These are phyloP conservation scores for Pluteus cervinus DNA, from an alignment of 768 basidiomycete species.

Conservation along the genomic window DNA sequence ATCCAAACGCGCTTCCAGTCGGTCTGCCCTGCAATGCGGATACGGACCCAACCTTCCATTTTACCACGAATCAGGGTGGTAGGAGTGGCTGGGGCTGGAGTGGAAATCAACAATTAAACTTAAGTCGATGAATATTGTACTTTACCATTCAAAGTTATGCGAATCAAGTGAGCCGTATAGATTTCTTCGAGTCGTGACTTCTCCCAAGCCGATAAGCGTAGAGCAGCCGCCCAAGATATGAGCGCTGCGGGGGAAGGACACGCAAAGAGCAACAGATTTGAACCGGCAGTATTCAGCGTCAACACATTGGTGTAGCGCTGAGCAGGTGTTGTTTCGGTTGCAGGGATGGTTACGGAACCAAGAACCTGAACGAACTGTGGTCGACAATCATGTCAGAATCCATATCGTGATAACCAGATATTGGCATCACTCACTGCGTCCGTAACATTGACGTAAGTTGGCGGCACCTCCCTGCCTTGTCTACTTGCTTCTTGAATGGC, in stretches of 20 bases:
- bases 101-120: slow-evolving; percentile 4
- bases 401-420: slow-evolving; percentile 7
- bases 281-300: slow-evolving; percentile 90
- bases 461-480: slow-evolving; percentile 77
- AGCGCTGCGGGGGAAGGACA: slow-evolving; percentile 68
- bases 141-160: slow-evolving; percentile 56
- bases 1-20: slow-evolving; percentile 95
- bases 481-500: slow-evolving; percentile 80
- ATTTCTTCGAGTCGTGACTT: slow-evolving; percentile 94
- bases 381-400: slow-evolving; percentile 7
- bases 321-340: slow-evolving; percentile 39
- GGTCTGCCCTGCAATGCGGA: slow-evolving; percentile 92
- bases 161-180: slow-evolving; percentile 90
- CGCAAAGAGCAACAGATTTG: slow-evolving; percentile 84
- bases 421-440: slow-evolving; percentile 62
- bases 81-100: slow-evolving; percentile 42
- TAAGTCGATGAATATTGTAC: slow-evolving; percentile 5
- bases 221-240: slow-evolving; percentile 86
- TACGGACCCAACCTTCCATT: slow-evolving; percentile 88
- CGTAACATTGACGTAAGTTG: slow-evolving; percentile 80
- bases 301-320: slow-evolving; percentile 73
- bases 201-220: slow-evolving; percentile 91
- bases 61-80: slow-evolving; percentile 63
- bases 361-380: slow-evolving; percentile 72
- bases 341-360: slow-evolving; percentile 64